Evolutionary conservation across 2,329 filamentous ascomycete species (phyloP), one percentile per base, ranked within the genome.

Genomic region (Pseudogymnoascus sp.): DNA sequence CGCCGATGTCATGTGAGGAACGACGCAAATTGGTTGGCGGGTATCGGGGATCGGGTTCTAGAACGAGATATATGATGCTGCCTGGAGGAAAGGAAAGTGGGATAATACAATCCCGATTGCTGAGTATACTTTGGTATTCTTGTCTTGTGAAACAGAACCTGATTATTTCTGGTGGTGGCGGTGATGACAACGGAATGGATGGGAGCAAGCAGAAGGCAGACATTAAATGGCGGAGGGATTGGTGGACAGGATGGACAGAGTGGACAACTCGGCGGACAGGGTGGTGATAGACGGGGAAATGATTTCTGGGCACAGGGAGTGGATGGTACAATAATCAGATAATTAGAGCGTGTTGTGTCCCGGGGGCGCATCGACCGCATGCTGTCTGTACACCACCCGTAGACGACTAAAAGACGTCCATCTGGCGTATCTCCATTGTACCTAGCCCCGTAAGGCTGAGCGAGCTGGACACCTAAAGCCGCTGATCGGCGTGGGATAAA

Each of bases 1-100:
- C 44, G 44, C 44, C 44, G 44, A 50, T 16, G 24, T 50, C 44
- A 50, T 50, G 44, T 50, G 44, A 50, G 44, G 44, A 50, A 50
- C 44, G 44, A n/a, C 44, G 44, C 6, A 24, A 50, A 26, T 50
- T 50, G 44, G 44, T 29, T 26, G 44, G 44, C 44, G 44, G 11
- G 44, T 50, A 50, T 29, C 7, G 8, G 6, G 13, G 21, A 26
- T 7, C 7, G 10, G 21, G 24, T 10, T 50, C 44, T 50, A 16
- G 44, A 29, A 50, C 7, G 24, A 16, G 24, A 50, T n/a, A n/a
- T 8, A 29, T 50, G 24, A 29, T 50, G 44, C 44, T 50, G 44
- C 24, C 44, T 50, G 44, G 44, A 8, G 44, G 44, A 6, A 3
- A 11, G 11, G 44, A 50, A 50, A 50, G 44, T 50, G 44, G 44